A percentile compares a stretch with the other conserved stretches of the same genome.
Conservation (phyloP, 352 stramenopile genomes). For the Pythium utonaiense region DNA sequence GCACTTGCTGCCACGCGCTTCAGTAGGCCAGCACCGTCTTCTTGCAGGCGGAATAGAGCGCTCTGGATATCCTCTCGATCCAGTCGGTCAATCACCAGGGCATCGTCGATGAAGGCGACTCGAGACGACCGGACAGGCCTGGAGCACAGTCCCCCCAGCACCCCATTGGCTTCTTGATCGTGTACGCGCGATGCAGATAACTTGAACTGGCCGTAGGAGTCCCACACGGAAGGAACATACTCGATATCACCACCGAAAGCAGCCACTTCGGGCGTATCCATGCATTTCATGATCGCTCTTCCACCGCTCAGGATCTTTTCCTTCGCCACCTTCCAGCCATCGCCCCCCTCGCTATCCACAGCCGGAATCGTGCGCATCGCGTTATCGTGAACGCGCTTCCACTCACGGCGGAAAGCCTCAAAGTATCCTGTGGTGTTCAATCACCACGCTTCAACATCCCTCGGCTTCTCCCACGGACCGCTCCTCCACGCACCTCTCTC, state of each 20-base stretch:
- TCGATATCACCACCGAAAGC: not conserved
- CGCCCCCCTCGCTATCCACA: not conserved
- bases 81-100: not conserved
- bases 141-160: too few relatives aligned
- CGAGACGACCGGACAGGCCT: not conserved
- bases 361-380: not conserved
- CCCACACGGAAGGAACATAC: not conserved
- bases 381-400: not conserved
- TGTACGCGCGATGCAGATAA: not conserved
- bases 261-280: not conserved
- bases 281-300: not conserved
- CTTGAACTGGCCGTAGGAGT: not conserved
- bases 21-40: not conserved
- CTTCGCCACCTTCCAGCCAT: not conserved
- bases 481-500: constrained; percentile 3
- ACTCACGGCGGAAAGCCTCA: not conserved
- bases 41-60: not conserved
- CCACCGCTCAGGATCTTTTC: not conserved
- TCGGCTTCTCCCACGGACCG: not conserved
- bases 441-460: not conserved
- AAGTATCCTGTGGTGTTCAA: not conserved
- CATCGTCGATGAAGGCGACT: not conserved
- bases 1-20: not conserved
- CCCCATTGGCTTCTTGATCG: not conserved
- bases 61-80: not conserved